Percentiles rank a stretch among this genome's conserved stretches.
phyloP scores from a whole-genome alignment of 805 yeast genomes.

The Ogataea parapolymorpha region DNA sequence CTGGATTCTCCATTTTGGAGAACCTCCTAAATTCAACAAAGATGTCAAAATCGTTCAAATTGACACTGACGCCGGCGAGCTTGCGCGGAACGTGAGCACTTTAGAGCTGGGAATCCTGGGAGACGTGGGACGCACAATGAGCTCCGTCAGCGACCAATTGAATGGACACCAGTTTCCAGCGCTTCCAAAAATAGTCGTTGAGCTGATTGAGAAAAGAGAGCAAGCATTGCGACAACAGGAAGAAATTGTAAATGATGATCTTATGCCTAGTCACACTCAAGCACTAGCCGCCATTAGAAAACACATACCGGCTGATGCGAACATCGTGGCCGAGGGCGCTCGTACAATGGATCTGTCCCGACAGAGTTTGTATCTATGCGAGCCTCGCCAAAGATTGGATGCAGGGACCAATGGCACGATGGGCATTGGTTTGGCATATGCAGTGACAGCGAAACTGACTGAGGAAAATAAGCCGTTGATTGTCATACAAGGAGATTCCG shows the following conservation, averaged over 20 bases:
- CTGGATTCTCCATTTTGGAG: slow-evolving; percentile 73
- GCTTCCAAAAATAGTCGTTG: slow-evolving; percentile 18
- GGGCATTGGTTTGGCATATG: slow-evolving; percentile 74
- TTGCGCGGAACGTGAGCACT: slow-evolving; percentile 24
- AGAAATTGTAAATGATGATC: slow-evolving; percentile 5
- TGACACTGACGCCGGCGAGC: slow-evolving; percentile 50
- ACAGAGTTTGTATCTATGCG: slow-evolving; percentile 50
- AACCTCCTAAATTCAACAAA: slow-evolving; percentile 46
- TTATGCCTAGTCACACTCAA: slow-evolving; percentile 46
- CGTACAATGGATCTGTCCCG: slow-evolving; percentile 74
- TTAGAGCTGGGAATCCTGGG: slow-evolving; percentile 34
- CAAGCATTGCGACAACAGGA: slow-evolving; percentile 36
- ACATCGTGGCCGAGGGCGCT: slow-evolving; percentile 68
- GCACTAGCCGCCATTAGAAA: slow-evolving; percentile 48
- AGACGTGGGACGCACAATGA: slow-evolving; percentile 44
- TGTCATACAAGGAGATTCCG: slow-evolving; percentile 73
- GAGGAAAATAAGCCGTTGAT: slow-evolving; percentile 44
- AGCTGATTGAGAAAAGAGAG: slow-evolving; percentile 35
- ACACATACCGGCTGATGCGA: slow-evolving; percentile 30
- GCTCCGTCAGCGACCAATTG: slow-evolving; percentile 32
- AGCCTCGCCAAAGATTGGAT: slow-evolving; percentile 56
- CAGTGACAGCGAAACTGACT: slow-evolving; percentile 55
- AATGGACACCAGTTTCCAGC: slow-evolving; percentile 26
- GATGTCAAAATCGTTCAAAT: slow-evolving; percentile 54
- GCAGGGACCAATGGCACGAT: slow-evolving; percentile 78